Evolutionary conservation across 1,139 yeast genomes (phyloP), one percentile per base, ranked within the genome.

Genomic region (Sugiyamaella sp.): DNA sequence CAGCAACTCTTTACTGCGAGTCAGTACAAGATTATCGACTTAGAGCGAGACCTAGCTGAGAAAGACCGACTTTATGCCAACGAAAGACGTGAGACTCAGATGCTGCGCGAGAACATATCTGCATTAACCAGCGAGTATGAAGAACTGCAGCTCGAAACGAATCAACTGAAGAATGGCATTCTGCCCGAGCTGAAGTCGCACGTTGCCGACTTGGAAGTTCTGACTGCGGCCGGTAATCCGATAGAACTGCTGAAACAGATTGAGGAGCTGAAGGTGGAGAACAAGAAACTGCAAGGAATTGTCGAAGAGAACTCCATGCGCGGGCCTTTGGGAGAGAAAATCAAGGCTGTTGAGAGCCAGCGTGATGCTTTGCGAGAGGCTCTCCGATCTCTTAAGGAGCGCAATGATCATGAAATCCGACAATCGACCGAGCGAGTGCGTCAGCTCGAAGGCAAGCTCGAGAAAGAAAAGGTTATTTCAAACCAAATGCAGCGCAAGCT

Each of bases 281-380:
- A 71, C 57, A 61, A 61, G 50, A 63, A 66, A 55, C 63, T 71
- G 52, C 65, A 66, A 24, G 51, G 53, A 9, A 57, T 65, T 37
- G 64, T 70, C 25, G 71, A 68, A 52, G 71, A 69, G 51, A 55
- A 60, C 47, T 56, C 68, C 3, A 63, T 62, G 16, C 60, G 66
- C n/a, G 72, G 72, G 1, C 71, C 72, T 0, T 54, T 68, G 12
- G 69, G 70, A 10, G 71, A 68, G 37, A 71, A 71, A 54, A 62
- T 71, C 56, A 64, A 63, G 53, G 63, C 66, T 1, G 67, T 71
- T 33, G 74, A 71, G 50, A 63, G 66, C 69, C 85, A 56, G 65
- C 76, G 68, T 62, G 72, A 54, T 71, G 82, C 68, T 58, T 75
- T 64, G 69, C 76, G 67, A 57, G 75, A 73, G 40, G 72, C 75